A percentile compares a stretch with the other conserved stretches of the same genome.
phyloP scores from a whole-genome alignment of 108 stramenopile species.

The Seminavis robusta region DNA sequence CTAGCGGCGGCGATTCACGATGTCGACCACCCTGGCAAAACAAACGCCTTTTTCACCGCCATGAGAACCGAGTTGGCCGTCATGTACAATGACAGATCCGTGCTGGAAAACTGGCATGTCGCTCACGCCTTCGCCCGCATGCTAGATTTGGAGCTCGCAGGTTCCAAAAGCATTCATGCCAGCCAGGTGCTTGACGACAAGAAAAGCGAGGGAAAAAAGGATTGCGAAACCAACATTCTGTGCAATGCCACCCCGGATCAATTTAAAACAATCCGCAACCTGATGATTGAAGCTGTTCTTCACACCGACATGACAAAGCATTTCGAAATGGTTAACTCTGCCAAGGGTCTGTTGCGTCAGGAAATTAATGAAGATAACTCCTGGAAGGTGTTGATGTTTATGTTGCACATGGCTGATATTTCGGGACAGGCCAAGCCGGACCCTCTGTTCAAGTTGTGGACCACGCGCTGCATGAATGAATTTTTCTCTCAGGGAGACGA shows the following conservation, averaged over 20 bases:
- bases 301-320: slow-evolving; percentile 67
- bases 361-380: not conserved
- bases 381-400: slow-evolving; percentile 31
- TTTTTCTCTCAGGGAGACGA: slow-evolving; percentile 75
- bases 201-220: slow-evolving; percentile 15
- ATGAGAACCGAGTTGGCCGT: slow-evolving; percentile 56
- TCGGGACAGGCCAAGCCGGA: slow-evolving; percentile 63
- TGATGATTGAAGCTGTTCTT: slow-evolving; percentile 44
- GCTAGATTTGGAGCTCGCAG: too few species aligned
- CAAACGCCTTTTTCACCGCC: slow-evolving; percentile 75
- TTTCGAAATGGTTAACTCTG: slow-evolving; percentile 30
- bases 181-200: too few species aligned
- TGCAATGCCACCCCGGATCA: slow-evolving; percentile 16
- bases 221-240: slow-evolving; percentile 34
- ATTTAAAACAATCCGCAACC: slow-evolving; percentile 18
- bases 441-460: slow-evolving; percentile 52
- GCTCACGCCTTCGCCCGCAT: slow-evolving; percentile 45
- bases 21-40: slow-evolving; percentile 81
- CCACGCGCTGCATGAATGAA: slow-evolving; percentile 63
- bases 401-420: slow-evolving; percentile 76
- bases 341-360: slow-evolving; percentile 14
- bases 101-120: slow-evolving; percentile 74
- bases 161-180: too few species aligned
- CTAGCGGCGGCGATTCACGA: slow-evolving; percentile 82
- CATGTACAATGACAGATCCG: slow-evolving; percentile 68